Percentiles rank a stretch among this genome's conserved stretches.
These are phyloP conservation scores for Pythium apleroticum DNA, from an alignment of 352 stramenopile genomes.

Conservation along the genomic window DNA sequence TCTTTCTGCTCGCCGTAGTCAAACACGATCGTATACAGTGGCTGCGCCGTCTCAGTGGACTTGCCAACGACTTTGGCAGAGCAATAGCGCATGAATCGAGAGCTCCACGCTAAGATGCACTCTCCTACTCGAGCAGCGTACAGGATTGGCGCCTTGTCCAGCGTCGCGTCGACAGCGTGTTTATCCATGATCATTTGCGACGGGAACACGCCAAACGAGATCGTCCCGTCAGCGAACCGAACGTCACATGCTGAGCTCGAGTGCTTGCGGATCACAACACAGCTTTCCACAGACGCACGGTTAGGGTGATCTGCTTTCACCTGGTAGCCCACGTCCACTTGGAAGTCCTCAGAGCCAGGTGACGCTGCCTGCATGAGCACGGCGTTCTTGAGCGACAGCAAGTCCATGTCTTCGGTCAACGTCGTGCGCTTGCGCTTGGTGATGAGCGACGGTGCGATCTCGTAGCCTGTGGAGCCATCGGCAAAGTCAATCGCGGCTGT, in stretches of 20 bases:
- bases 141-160: slow-evolving; percentile 17
- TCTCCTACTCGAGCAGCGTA: slow-evolving; percentile 40
- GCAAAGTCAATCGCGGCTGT: slow-evolving; percentile 76
- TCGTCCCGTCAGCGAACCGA: slow-evolving; percentile 75
- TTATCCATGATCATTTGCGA: slow-evolving; percentile 78
- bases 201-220: slow-evolving; percentile 72
- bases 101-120: slow-evolving; percentile 74
- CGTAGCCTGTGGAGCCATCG: slow-evolving; percentile 72
- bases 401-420: slow-evolving; percentile 47
- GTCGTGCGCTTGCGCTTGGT: slow-evolving; percentile 49
- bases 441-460: slow-evolving; percentile 55
- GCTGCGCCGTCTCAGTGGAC: slow-evolving; percentile 9
- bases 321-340: slow-evolving; percentile 69
- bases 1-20: slow-evolving; percentile 69
- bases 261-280: slow-evolving; percentile 69
- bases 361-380: slow-evolving; percentile 62
- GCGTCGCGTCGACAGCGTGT: slow-evolving; percentile 12
- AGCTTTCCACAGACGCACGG: slow-evolving; percentile 59
- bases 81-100: slow-evolving; percentile 65
- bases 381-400: slow-evolving; percentile 73
- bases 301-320: slow-evolving; percentile 72
- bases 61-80: slow-evolving; percentile 28
- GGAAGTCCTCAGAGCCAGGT: slow-evolving; percentile 15
- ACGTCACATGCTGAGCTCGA: slow-evolving; percentile 60
- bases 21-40: slow-evolving; percentile 59